These are phyloP conservation scores for Podosphaera xanthii DNA, from an alignment of 2,329 filamentous ascomycete genomes.

Conservation along the genomic window DNA sequence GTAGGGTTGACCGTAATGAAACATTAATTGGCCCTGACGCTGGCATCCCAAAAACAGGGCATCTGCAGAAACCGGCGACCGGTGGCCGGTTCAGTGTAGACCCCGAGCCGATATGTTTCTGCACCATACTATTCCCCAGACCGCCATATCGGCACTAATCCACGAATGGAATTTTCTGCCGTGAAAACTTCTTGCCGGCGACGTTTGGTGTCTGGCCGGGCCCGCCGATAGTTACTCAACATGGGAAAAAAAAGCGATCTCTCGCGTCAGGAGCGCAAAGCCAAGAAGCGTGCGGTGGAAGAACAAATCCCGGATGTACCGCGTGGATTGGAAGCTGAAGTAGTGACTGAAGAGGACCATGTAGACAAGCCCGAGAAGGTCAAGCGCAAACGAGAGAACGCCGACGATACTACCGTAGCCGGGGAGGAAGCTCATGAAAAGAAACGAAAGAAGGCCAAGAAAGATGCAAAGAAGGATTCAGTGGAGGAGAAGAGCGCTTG, in stretches of 20 bases:
- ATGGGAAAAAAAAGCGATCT: constrained; percentile 13
- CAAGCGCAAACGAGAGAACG: constrained; percentile 9
- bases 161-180: too few relatives aligned
- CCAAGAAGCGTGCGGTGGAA: constrained; percentile 16
- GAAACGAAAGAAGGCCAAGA: neutral
- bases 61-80: too few relatives aligned
- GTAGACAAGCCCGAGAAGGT: neutral
- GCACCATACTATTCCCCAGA: too few relatives aligned
- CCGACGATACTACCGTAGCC: constrained; percentile 4
- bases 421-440: constrained; percentile 6
- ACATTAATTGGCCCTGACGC: too few relatives aligned
- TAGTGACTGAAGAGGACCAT: constrained; percentile 6
- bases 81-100: too few relatives aligned
- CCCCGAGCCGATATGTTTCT: too few relatives aligned
- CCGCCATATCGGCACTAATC: too few relatives aligned
- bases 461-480: constrained; percentile 2
- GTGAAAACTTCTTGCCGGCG: too few relatives aligned
- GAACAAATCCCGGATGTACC: constrained; percentile 16
- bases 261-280: constrained; percentile 16
- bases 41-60: too few relatives aligned
- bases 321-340: neutral
- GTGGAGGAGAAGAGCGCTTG: neutral
- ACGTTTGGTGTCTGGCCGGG: too few relatives aligned
- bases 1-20: too few relatives aligned
- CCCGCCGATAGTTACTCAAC: too few relatives aligned